A percentile compares a stretch with the other conserved stretches of the same genome.
These are phyloP conservation scores for Geotrichum cucujoidarum DNA, from an alignment of 1,139 yeast species.

Conservation along the genomic window DNA sequence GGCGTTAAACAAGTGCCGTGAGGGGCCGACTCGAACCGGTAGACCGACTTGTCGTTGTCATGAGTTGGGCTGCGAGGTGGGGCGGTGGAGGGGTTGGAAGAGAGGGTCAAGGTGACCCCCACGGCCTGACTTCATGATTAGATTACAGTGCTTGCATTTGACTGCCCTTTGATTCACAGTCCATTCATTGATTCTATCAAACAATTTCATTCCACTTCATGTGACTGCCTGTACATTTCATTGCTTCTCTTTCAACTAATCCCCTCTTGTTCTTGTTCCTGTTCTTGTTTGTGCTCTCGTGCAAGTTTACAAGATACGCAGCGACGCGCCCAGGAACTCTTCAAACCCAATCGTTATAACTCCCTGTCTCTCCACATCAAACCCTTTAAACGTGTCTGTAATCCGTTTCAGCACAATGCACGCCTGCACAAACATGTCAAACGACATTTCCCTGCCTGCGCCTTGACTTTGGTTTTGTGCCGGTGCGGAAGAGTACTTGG, in stretches of 20 bases:
- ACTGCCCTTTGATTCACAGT: too few relatives aligned
- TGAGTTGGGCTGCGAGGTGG: too few relatives aligned
- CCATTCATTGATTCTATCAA: too few relatives aligned
- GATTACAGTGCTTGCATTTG: too few relatives aligned
- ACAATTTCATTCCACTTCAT: too few relatives aligned
- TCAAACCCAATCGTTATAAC: slow-evolving; percentile 72
- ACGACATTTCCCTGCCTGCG: slow-evolving; percentile 56
- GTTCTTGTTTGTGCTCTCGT: not conserved
- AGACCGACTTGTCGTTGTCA: too few relatives aligned
- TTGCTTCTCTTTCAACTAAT: not conserved
- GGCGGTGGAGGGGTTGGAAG: too few relatives aligned
- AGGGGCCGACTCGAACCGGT: too few relatives aligned
- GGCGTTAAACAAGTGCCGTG: too few relatives aligned
- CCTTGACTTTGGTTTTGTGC: not conserved
- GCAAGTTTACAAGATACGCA: not conserved
- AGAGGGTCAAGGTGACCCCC: too few relatives aligned
- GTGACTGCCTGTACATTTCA: too few relatives aligned
- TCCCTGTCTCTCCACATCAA: slow-evolving; percentile 71
- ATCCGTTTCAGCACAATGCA: slow-evolving; percentile 70
- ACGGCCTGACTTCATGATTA: too few relatives aligned
- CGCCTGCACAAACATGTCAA: slow-evolving; percentile 78
- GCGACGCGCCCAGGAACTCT: slow-evolving; percentile 48
- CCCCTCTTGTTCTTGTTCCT: not conserved
- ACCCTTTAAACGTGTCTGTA: slow-evolving; percentile 74
- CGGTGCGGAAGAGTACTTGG: slow-evolving; percentile 43